Evolutionary conservation across 331 rosid genomes (phyloP).

Genomic region (Prunus yedoensis): DNA sequence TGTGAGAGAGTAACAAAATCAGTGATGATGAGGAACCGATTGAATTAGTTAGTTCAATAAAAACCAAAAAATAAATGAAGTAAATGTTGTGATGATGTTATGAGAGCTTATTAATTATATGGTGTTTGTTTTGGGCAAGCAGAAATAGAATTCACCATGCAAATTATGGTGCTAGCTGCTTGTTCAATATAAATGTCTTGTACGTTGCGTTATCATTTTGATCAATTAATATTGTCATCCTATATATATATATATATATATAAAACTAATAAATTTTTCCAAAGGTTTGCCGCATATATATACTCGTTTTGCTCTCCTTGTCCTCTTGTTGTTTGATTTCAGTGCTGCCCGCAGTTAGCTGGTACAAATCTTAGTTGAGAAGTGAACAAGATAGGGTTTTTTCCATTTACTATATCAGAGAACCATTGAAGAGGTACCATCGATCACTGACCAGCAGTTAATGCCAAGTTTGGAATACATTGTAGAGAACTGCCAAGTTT

Average conservation of each 20-base stretch:
- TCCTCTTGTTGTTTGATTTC: conserved; percentile 11
- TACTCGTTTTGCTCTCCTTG: neutral
- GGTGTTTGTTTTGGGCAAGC: conserved; percentile 9
- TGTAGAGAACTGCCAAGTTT: neutral
- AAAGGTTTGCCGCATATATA: neutral
- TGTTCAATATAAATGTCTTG: neutral
- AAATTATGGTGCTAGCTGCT: neutral
- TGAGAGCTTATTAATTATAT: neutral
- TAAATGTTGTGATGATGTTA: conserved; percentile 4
- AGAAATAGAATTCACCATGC: neutral
- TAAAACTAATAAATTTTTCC: no score
- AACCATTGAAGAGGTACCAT: neutral
- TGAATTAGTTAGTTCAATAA: conserved; percentile 3
- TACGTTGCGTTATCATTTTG: neutral
- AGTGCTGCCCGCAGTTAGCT: neutral
- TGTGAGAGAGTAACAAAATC: conserved; percentile 1
- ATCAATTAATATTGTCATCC: no score
- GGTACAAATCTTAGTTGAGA: neutral
- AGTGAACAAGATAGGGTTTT: conserved; percentile 11
- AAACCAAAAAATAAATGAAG: neutral
- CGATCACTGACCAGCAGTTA: neutral
- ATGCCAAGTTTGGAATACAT: neutral
- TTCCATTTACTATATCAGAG: neutral
- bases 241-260: no score
- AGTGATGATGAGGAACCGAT: neutral